phyloP scores from a whole-genome alignment of 2,329 filamentous ascomycete genomes.

The Fusarium virguliforme region DNA sequence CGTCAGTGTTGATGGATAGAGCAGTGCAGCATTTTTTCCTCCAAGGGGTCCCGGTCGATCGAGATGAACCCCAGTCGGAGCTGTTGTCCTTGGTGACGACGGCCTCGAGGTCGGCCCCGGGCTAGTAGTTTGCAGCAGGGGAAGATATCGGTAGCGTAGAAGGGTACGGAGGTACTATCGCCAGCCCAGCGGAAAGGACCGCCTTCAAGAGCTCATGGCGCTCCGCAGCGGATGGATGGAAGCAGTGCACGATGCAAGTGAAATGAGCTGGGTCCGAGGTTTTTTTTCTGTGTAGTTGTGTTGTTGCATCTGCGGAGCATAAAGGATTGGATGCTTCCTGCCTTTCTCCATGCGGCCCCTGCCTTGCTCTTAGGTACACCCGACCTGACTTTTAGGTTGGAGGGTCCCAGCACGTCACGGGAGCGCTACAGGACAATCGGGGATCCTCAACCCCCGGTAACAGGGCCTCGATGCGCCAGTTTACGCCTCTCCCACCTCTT shows the following conservation, averaged over 20 bases:
- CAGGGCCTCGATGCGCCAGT: constrained; percentile 34
- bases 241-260: constrained; percentile 16
- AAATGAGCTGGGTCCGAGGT: constrained; percentile 22
- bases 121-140: constrained; percentile 23
- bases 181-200: constrained; percentile 40
- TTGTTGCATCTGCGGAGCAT: constrained; percentile 41
- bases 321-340: constrained; percentile 36
- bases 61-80: constrained; percentile 30
- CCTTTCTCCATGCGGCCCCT: constrained; percentile 16
- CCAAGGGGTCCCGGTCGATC: constrained; percentile 43
- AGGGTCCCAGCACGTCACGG: constrained; percentile 43
- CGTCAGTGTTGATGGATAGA: constrained; percentile 41
- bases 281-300: constrained; percentile 29
- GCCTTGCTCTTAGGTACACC: constrained; percentile 13
- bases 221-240: constrained; percentile 12
- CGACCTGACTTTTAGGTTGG: constrained; percentile 15
- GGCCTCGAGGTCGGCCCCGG: constrained; percentile 18
- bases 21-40: constrained; percentile 48
- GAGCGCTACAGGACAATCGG: constrained; percentile 33
- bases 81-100: constrained; percentile 46
- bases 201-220: constrained; percentile 46
- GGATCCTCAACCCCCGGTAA: constrained; percentile 28
- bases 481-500: constrained; percentile 42
- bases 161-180: constrained; percentile 19
- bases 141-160: constrained; percentile 21